Conservation (phyloP, 371 early-diverging fungal genomes). For the Mucor racemosus region DNA sequence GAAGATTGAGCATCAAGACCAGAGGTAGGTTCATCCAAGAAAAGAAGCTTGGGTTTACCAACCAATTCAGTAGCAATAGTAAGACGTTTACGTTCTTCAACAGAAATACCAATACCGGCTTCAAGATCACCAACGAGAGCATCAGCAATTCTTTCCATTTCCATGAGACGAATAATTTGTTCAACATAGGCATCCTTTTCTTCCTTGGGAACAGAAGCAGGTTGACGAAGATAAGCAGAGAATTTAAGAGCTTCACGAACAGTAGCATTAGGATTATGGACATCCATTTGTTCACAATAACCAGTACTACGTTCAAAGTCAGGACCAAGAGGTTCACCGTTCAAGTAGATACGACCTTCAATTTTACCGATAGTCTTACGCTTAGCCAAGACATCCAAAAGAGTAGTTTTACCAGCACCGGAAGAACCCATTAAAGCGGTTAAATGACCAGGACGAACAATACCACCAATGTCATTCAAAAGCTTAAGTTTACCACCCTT, state of each 20-base stretch:
- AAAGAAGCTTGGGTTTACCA: conserved; percentile 75
- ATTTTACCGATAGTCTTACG: conserved; percentile 81
- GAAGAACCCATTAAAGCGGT: conserved; percentile 87
- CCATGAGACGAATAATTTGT: conserved; percentile 68
- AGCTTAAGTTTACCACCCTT: conserved; percentile 60
- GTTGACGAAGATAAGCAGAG: conserved; percentile 73
- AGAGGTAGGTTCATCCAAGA: conserved; percentile 89
- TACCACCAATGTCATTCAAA: conserved; percentile 58
- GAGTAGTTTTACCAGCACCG: conserved; percentile 91
- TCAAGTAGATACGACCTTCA: conserved; percentile 75
- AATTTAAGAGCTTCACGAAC: conserved; percentile 77
- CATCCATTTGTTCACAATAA: conserved; percentile 85
- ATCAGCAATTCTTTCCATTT: conserved; percentile 67
- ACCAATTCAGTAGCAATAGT: conserved; percentile 78
- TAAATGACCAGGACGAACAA: conserved; percentile 65
- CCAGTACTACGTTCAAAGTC: conserved; percentile 79
- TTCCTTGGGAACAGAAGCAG: conserved; percentile 58
- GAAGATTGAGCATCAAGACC: conserved; percentile 75
- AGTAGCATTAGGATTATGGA: conserved; percentile 68
- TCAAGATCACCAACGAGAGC: conserved; percentile 65
- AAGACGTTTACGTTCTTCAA: conserved; percentile 70
- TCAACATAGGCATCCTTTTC: conserved; percentile 75
- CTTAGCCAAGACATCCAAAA: conserved; percentile 82
- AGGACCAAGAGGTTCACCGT: conserved; percentile 54
- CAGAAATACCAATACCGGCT: conserved; percentile 64